A percentile compares a stretch with the other conserved stretches of the same genome.
These are phyloP conservation scores for Thermomucor indicae-seudaticae DNA, from an alignment of 371 early-diverging fungal species.

Conservation along the genomic window DNA sequence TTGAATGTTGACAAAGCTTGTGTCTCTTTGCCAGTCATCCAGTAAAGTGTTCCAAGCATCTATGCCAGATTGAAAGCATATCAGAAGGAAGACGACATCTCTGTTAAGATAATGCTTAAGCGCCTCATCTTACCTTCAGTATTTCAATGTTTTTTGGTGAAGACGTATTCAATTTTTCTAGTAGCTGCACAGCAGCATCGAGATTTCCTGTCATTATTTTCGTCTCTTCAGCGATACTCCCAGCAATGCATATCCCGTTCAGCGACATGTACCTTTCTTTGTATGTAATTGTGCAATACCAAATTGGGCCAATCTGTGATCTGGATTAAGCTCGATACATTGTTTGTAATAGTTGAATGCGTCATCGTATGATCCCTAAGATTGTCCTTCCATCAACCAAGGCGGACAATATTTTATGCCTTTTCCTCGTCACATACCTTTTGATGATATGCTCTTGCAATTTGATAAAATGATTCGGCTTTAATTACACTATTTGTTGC, in stretches of 20 bases:
- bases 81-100: no score
- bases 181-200: conserved; percentile 62
- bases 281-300: conserved; percentile 75
- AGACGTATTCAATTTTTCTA: conserved; percentile 65
- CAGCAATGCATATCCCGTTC: conserved; percentile 6
- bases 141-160: conserved; percentile 64
- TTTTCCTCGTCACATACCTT: no score
- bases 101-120: neutral
- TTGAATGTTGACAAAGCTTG: conserved; percentile 63
- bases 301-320: conserved; percentile 68
- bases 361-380: conserved; percentile 55
- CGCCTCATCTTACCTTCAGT: conserved; percentile 51
- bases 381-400: neutral
- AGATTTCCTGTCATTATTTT: conserved; percentile 36
- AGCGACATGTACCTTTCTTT: conserved; percentile 26
- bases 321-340: conserved; percentile 63
- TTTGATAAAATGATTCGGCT: conserved; percentile 61
- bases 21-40: conserved; percentile 58
- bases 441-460: conserved; percentile 56
- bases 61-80: no score
- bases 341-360: conserved; percentile 70
- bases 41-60: conserved; percentile 62
- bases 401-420: no score
- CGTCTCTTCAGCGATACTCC: no score
- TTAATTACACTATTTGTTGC: conserved; percentile 51